Base-by-base conservation (phyloP, 2,329 filamentous ascomycete genomes). In the Fusarium continuum region DNA sequence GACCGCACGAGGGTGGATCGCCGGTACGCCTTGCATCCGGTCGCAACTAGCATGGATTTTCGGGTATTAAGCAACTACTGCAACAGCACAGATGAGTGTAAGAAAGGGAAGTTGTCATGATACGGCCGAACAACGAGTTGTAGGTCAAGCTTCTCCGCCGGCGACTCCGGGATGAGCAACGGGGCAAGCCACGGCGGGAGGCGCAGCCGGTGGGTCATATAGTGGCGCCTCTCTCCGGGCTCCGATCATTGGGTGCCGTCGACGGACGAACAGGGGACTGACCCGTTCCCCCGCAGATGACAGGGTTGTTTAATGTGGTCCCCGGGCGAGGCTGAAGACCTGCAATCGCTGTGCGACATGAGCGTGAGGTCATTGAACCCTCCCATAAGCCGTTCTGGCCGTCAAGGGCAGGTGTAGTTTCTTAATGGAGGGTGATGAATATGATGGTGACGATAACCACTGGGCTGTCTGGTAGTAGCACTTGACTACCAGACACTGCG, bases 171-270 rank as follows among this genome's bases (percentile, higher is more conserved):
- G 61, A 56, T 41, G 36, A 61, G 49, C 43, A 58, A 64, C 55
- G 53, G 67, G 51, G 67, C 67, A 65, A 73, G 71, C 70, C 72
- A 73, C 71, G 61, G 61, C 57, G 49, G 67, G 70, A 72, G 72
- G 72, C 72, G 72, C 72, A 74, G 72, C 60, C 20, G 20, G 51
- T 67, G 68, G 62, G 60, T 25, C 62, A 57, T 64, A 55, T 38
- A 60, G 68, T 70, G 68, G 65, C 65, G 60, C 65, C 53, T 52
- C 47, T 55, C 50, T 51, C 52, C 56, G 56, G 43, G 29, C 51
- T 29, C 62, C 53, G 55, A 51, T 44, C 17, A 69, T 67, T 69
- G 66, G 67, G 40, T 48, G 45, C 48, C 36, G 54, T 36, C 38
- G 28, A 40, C 29, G 38, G 47, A 56, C 34, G 46, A 46, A 54